Evolutionary conservation across 306 rosid species (phyloP), one percentile per base, ranked within the genome.

Genomic region (Casuarina glauca): DNA sequence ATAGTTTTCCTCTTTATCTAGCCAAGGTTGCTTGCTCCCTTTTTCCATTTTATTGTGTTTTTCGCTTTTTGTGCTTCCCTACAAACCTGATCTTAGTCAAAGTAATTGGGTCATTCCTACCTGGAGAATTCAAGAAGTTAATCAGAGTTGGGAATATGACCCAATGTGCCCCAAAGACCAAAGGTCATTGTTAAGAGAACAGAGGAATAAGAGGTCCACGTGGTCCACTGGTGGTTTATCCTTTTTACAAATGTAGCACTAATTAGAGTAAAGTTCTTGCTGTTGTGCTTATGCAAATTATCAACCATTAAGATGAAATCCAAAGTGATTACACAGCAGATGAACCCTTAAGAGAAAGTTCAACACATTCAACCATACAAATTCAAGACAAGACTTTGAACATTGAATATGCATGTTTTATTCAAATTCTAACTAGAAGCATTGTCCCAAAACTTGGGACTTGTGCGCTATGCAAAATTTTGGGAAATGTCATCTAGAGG

Each of bases 1-100:
- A 16, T 38, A 43, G 43, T 15, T 72, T 78, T 73, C 46, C 15
- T 83, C 61, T 78, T 79, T 72, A 20, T 54, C 73, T 80, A 20
- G 60, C 60, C 32, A 74, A 55, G n/a, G 46, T 60, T 36, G 46
- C 42, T 41, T 41, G 17, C n/a, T 3, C 19, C 10, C 16, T 39
- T 64, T 16, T 39, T 39, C 12, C 20, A 15, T 39, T 63, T 39
- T 2, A 4, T 35, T 10, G 8, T 53, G 60, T 53, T 61, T 61
- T 35, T 2, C 11, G 16, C 5, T 61, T 35, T 61, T 35, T 35
- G 68, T 5, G 11, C 12, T 2, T 16, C 15, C 20, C 70, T 63
- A 6, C 6, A 6, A 63, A 20, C n/a, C 41, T 66, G 49, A 66
- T 66, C 45, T 41, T 53, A 10, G 58, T 53, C 60, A 19, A 15